phyloP scores from a whole-genome alignment of 345 rosid species.

The Physaria fendleri region DNA sequence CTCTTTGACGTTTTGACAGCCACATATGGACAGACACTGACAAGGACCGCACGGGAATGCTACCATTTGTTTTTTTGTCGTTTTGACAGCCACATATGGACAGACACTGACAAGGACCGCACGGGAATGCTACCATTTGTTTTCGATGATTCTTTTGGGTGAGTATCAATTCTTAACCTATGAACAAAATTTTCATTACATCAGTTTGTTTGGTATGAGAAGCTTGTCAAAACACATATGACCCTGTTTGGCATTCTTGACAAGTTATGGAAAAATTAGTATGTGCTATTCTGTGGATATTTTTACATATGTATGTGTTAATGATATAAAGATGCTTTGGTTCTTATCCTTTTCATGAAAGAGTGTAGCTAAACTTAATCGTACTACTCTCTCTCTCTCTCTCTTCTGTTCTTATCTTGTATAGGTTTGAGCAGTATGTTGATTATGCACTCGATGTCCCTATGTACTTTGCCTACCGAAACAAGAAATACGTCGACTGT shows the following conservation, averaged over 20 bases:
- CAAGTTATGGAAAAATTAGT: not conserved
- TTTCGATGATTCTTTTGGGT: slow-evolving; percentile 91
- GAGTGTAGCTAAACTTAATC: not conserved
- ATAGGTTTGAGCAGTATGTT: slow-evolving; percentile 98
- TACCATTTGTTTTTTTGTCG: slow-evolving; percentile 96
- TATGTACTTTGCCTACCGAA: slow-evolving; percentile 91
- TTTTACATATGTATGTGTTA: not conserved
- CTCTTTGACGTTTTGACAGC: slow-evolving; percentile 52
- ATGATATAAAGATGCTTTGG: not conserved
- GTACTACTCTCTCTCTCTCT: not conserved
- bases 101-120: slow-evolving; percentile 88
- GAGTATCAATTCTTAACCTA: slow-evolving; percentile 25
- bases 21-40: slow-evolving; percentile 96
- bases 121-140: slow-evolving; percentile 97
- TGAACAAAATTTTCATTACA: not conserved
- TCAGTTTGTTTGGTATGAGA: not conserved
- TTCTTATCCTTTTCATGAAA: not conserved
- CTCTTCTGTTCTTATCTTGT: slow-evolving; percentile 15
- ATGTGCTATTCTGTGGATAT: too few relatives aligned
- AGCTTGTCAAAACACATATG: not conserved
- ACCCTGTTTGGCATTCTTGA: slow-evolving; percentile 5
- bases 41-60: slow-evolving; percentile 87
- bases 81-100: slow-evolving; percentile 85
- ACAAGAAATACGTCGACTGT: slow-evolving; percentile 84
- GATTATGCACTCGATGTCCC: slow-evolving; percentile 99